These are phyloP conservation scores for Podaxis mareebaensis DNA, from an alignment of 768 basidiomycete species.

Conservation along the genomic window DNA sequence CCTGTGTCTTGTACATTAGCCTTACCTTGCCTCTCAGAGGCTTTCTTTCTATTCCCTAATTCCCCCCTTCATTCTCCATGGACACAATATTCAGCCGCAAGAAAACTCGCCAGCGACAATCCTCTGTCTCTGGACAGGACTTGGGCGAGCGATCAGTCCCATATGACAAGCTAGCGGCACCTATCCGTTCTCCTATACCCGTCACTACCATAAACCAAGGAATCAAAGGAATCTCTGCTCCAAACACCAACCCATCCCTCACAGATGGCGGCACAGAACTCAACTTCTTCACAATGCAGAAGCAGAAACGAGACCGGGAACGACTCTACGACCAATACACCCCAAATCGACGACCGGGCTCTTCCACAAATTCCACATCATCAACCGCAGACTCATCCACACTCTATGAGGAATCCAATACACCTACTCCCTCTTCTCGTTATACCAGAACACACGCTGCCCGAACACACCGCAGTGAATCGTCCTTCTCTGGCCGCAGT, in stretches of 20 bases:
- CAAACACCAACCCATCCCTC: conserved; percentile 80
- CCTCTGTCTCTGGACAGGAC: conserved; percentile 61
- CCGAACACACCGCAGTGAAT: conserved; percentile 54
- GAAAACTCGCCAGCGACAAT: conserved; percentile 59
- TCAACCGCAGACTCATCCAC: conserved; percentile 58
- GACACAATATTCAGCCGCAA: conserved; percentile 68
- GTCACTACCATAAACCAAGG: conserved; percentile 58
- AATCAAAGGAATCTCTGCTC: conserved; percentile 72
- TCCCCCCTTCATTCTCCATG: conserved; percentile 39
- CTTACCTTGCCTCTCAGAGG: conserved; percentile 2
- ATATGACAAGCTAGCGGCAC: conserved; percentile 65
- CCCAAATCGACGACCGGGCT: conserved; percentile 42
- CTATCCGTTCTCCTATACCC: conserved; percentile 58
- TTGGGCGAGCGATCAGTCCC: conserved; percentile 68
- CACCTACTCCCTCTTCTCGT: conserved; percentile 29
- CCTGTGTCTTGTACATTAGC: conserved; percentile 18
- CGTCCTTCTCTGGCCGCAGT: conserved; percentile 47
- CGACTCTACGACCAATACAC: conserved; percentile 43
- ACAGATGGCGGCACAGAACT: conserved; percentile 72
- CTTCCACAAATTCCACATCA: conserved; percentile 50
- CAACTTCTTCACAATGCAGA: conserved; percentile 58
- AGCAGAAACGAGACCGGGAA: conserved; percentile 55
- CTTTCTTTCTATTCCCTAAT: conserved; percentile 3
- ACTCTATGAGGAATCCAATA: conserved; percentile 50
- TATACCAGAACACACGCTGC: conserved; percentile 35